Conservation (phyloP, 108 stramenopile species). For the Nitzschia sp. region DNA sequence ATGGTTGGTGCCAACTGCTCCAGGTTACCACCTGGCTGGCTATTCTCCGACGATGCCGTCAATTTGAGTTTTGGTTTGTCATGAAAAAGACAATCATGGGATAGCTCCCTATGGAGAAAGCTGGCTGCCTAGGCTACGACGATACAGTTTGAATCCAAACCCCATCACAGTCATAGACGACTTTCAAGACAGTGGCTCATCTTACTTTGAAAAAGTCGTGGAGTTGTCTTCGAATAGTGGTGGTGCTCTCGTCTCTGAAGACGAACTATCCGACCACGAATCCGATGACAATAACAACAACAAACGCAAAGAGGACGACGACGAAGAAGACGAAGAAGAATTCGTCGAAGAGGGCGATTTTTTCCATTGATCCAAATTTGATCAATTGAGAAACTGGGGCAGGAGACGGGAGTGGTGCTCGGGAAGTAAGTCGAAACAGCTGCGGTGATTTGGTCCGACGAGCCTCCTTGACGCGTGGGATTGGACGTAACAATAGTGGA, state of each 20-base stretch:
- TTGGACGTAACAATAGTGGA: background rate
- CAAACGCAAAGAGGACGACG: background rate
- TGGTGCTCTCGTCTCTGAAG: constrained; percentile 3
- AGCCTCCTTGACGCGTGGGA: background rate
- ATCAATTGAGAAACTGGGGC: background rate
- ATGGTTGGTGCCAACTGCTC: no score
- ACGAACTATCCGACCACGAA: background rate
- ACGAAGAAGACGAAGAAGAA: constrained; percentile 8
- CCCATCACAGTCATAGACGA: no score
- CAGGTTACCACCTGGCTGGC: no score
- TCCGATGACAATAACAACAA: background rate
- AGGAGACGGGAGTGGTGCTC: background rate
- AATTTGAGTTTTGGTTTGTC: no score
- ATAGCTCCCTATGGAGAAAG: no score
- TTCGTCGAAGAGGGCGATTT: background rate
- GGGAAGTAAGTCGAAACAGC: background rate
- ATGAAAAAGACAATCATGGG: no score
- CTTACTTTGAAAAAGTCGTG: constrained; percentile 21
- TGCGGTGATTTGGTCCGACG: background rate
- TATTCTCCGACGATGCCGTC: no score
- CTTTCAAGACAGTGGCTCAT: background rate
- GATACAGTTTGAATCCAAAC: no score
- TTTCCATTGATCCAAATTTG: background rate
- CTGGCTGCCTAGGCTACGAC: no score
- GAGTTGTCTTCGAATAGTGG: constrained; percentile 1